Evolutionary conservation across 257 asterid genomes (phyloP), one percentile per base, ranked within the genome.

Genomic region (Apocynum venetum): DNA sequence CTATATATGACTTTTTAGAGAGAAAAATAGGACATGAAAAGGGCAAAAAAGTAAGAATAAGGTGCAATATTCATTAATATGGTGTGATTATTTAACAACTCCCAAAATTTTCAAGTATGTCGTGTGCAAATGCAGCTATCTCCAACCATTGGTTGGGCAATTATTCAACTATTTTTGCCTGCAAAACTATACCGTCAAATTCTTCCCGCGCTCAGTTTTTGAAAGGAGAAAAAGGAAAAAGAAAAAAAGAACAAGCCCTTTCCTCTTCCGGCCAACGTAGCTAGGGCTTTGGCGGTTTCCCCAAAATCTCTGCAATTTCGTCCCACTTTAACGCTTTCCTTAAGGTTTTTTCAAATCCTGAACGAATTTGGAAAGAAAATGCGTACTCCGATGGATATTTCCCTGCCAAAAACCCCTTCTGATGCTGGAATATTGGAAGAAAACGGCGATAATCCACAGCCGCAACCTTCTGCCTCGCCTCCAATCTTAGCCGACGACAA

Each of bases 351-450:
- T 13, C 38, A 1, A 40, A 20, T 60, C 40, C 47, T 25, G 56
- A 8, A 19, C 4, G 2, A 56, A 25, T 41, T 46, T 36, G 11
- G 41, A 8, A 51, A 25, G 55, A 25, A 84, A 79, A 89, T 81
- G 92, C 89, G 96, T 77, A 87, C 85, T 76, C 98, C 99, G 3
- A 96, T 93, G 98, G 99, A 96, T 66, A 87, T 91, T 71, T 85
- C 94, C 59, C 71, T 78, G 76, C 83, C 85, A 40, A 82, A 83
- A 49, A 75, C 89, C 69, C 71, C 89, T 38, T 6, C 85, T 40
- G 85, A 82, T n/a, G 84, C 82, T 85, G 71, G 43, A 80, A 78
- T 73, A 25, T 79, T 77, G 19, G 85, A 83, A 44, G 91, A 81
- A 73, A 87, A 85, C 72, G 84, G 86, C 72, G 74, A 60, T 78